Conservation (phyloP, 108 stramenopile genomes). For the Skeletonema grethae region DNA sequence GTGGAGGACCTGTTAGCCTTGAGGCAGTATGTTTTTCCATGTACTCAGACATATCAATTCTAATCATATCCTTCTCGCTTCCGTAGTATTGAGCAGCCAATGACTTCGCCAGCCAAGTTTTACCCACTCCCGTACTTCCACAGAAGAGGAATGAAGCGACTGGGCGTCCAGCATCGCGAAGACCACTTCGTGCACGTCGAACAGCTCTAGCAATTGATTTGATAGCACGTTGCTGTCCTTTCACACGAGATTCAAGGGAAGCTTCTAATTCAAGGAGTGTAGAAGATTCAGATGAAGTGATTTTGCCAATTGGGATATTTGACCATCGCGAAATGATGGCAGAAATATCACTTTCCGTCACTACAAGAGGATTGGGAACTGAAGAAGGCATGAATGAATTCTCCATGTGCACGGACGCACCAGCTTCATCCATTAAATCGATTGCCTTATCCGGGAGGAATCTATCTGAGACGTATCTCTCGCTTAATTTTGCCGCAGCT, state of each 20-base stretch:
- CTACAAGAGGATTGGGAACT: constrained; percentile 89
- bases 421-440: constrained; percentile 98
- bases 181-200: constrained; percentile 89
- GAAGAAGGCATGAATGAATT: constrained; percentile 89
- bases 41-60: constrained; percentile 99
- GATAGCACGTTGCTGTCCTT: constrained; percentile 94
- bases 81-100: constrained; percentile 89
- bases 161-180: constrained; percentile 87
- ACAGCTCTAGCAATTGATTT: constrained; percentile 90
- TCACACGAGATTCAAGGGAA: constrained; percentile 78
- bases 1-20: constrained; percentile 94
- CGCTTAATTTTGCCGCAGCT: constrained; percentile 94
- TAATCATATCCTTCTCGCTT: constrained; percentile 89
- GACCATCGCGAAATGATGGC: constrained; percentile 91
- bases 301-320: constrained; percentile 87
- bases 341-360: constrained; percentile 94
- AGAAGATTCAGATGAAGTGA: constrained; percentile 89
- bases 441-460: constrained; percentile 89
- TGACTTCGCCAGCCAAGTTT: constrained; percentile 96
- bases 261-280: constrained; percentile 91
- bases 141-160: constrained; percentile 92
- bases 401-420: constrained; percentile 88
- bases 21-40: constrained; percentile 93
- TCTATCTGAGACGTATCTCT: constrained; percentile 96
- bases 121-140: constrained; percentile 93